Evolutionary conservation across 2,329 filamentous ascomycete genomes (phyloP), one percentile per base, ranked within the genome.

Genomic region (Fusarium cicatricum): DNA sequence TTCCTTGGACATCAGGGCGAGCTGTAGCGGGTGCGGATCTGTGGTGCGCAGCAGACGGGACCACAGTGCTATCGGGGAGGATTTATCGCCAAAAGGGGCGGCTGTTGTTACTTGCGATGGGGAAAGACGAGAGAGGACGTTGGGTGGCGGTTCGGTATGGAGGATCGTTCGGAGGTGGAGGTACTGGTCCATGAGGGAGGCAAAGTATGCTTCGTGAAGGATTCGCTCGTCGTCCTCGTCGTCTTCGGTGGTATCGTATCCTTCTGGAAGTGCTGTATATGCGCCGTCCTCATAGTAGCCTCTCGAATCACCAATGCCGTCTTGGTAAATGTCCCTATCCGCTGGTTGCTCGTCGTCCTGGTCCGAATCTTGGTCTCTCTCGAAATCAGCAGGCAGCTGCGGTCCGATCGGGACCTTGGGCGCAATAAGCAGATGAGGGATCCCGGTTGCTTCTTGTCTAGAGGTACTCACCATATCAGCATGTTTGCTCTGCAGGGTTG

Each of bases 271-370:
- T 4, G 87, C 90, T 19, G 89, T 85, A 71, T 92, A 97, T 32
- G 91, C 90, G 42, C 92, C 92, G 64, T 96, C 90, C 14, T 86
- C 78, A 71, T 91, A 95, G 69, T 85, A 88, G 11, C 89, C 90
- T 50, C 83, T 76, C 17, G 80, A 77, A 66, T 89, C 84, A 47
- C 82, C 80, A 16, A 74, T 59, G 6, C 79, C 79, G 52, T 78
- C 71, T 9, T 78, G 68, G 66, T 86, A 86, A 36, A 83, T 78
- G 28, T 69, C 71, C 44, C 74, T 72, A 54, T 82, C 78, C 4
- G 72, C 47, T 14, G 62, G 21, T n/a, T 71, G 66, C 10, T 74
- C 71, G 8, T 62, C 63, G 10, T 71, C 68, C 23, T 74, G 67
- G 15, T 60, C 60, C 38, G 71, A 48, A 4, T 58, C 60, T 3